A percentile compares a stretch with the other conserved stretches of the same genome.
Conservation (phyloP, 2,329 filamentous ascomycete genomes). For the Capronia coronata region DNA sequence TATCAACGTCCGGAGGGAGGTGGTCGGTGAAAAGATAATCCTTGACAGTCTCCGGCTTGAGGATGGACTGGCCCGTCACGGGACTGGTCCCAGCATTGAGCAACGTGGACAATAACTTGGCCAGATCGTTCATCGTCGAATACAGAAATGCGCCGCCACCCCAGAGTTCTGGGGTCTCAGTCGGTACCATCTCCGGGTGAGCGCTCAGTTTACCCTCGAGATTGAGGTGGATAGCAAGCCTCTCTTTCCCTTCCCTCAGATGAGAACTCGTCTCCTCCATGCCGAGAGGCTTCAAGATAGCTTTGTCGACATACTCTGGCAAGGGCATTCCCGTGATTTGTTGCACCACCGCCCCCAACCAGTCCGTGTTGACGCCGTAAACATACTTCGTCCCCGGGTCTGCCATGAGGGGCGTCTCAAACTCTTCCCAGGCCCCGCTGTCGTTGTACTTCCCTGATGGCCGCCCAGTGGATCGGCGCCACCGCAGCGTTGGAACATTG, state of each 20-base stretch:
- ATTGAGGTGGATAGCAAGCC: conserved; percentile 97
- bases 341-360: conserved; percentile 46
- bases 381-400: conserved; percentile 23
- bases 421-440: conserved; percentile 8
- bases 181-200: conserved; percentile 2
- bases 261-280: conserved; percentile 26
- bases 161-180: conserved; percentile 3
- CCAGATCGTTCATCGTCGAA: conserved; percentile 23
- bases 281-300: conserved; percentile 44
- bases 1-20: conserved; percentile 12
- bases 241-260: conserved; percentile 1
- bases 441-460: conserved; percentile 9
- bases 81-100: conserved; percentile 23
- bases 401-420: conserved; percentile 14
- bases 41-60: conserved; percentile 18
- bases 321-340: conserved; percentile 39
- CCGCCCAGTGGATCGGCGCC: conserved; percentile 8
- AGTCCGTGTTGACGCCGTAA: conserved; percentile 40
- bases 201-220: conserved; percentile 35
- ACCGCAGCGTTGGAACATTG: conserved; percentile 14
- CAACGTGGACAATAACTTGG: conserved; percentile 18
- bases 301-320: conserved; percentile 42
- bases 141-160: conserved; percentile 21
- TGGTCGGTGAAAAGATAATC: conserved; percentile 24
- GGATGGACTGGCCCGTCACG: conserved; percentile 14